Conservation (phyloP, 164 flowering plant species). For the Houttuynia cordata region DNA sequence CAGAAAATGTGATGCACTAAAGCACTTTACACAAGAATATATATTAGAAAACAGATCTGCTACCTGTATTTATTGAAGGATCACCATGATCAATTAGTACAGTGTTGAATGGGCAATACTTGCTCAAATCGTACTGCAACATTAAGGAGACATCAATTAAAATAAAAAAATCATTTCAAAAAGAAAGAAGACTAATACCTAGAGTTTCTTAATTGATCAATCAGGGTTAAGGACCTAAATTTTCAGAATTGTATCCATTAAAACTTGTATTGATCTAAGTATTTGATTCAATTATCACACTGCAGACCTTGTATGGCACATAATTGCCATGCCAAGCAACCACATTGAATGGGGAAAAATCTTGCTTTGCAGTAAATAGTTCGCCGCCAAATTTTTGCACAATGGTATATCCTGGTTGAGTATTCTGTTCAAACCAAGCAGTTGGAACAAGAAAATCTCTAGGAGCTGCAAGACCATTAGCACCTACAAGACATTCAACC, state of each 20-base stretch:
- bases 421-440: slow-evolving; percentile 64
- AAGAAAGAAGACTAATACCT: not conserved
- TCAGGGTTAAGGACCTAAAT: not conserved
- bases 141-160: not conserved
- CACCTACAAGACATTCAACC: slow-evolving; percentile 37
- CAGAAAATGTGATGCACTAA: no score
- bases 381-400: slow-evolving; percentile 92
- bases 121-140: slow-evolving; percentile 80
- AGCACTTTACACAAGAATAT: no score
- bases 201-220: not conserved
- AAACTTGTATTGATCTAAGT: not conserved
- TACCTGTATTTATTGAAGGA: slow-evolving; percentile 94
- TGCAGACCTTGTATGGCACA: slow-evolving; percentile 76
- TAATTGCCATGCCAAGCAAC: slow-evolving; percentile 99
- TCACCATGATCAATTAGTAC: slow-evolving; percentile 84
- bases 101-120: slow-evolving; percentile 88
- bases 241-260: not conserved
- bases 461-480: slow-evolving; percentile 91
- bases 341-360: slow-evolving; percentile 95
- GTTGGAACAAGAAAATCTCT: slow-evolving; percentile 85
- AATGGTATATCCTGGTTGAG: slow-evolving; percentile 53
- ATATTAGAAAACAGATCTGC: not conserved
- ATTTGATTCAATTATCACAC: not conserved
- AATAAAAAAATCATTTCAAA: not conserved
- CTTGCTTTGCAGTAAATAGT: slow-evolving; percentile 81